Evolutionary conservation across 805 yeast species (phyloP).

Genomic region (Tetrapisispora arboricola): DNA sequence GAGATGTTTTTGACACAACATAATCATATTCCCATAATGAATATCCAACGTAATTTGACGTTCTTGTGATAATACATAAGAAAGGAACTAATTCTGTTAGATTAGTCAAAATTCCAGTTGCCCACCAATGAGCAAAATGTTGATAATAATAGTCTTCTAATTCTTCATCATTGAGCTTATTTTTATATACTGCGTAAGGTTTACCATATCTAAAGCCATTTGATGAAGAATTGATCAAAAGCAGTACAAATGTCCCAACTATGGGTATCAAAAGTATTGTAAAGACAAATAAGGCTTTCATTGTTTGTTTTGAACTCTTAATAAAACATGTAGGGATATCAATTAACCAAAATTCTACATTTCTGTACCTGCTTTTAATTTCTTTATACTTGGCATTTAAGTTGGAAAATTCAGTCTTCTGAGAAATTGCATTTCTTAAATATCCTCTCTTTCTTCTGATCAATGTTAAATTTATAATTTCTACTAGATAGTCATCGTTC

Average conservation of each 20-base stretch:
- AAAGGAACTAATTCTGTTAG: conserved; percentile 1
- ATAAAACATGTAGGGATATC: neutral
- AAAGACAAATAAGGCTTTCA: neutral
- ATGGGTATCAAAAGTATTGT: neutral
- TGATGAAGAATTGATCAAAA: neutral
- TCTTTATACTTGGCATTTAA: neutral
- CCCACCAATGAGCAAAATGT: conserved; percentile 2
- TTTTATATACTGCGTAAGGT: conserved; percentile 1
- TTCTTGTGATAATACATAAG: neutral
- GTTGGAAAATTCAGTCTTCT: neutral
- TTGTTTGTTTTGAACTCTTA: too few species aligned
- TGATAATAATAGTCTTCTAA: neutral
- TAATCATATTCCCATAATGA: conserved; percentile 2
- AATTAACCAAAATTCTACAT: conserved; percentile 1
- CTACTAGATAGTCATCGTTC: neutral
- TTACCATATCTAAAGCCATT: neutral
- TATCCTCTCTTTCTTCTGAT: conserved; percentile 2
- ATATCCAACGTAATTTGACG: neutral
- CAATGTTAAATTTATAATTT: neutral
- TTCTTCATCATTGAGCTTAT: neutral
- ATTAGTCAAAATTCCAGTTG: neutral
- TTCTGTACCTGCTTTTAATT: neutral
- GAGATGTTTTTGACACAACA: neutral
- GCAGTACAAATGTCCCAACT: neutral
- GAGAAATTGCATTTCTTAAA: neutral